These are phyloP conservation scores for Cnidoscolus chayamansa DNA, from an alignment of 441 rosid species.

Conservation along the genomic window DNA sequence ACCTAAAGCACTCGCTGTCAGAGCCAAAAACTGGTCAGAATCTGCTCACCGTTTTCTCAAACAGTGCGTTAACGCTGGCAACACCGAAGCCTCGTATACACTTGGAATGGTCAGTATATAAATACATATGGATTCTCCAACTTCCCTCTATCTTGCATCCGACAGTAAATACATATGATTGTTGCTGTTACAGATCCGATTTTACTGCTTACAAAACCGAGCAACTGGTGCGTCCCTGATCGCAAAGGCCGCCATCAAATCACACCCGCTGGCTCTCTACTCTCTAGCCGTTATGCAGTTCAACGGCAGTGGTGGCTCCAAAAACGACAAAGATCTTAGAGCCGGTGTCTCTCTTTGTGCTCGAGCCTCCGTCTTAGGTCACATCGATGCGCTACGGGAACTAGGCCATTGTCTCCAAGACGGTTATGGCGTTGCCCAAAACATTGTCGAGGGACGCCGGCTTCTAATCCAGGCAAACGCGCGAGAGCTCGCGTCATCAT, in stretches of 20 bases:
- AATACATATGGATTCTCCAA: not conserved
- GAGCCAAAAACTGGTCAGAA: constrained; percentile 61
- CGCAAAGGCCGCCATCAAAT: constrained; percentile 79
- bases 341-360: constrained; percentile 82
- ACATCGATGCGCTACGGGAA: constrained; percentile 76
- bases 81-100: constrained; percentile 58
- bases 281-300: constrained; percentile 87
- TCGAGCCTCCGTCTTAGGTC: constrained; percentile 69
- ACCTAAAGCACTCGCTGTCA: constrained; percentile 42
- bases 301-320: constrained; percentile 85
- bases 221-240: constrained; percentile 65
- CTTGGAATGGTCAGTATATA: constrained; percentile 67
- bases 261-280: constrained; percentile 72
- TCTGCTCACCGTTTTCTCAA: constrained; percentile 65
- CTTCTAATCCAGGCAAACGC: constrained; percentile 73
- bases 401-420: constrained; percentile 88
- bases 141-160: too few relatives aligned
- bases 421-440: constrained; percentile 76
- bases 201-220: constrained; percentile 66
- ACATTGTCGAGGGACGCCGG: constrained; percentile 62
- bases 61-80: constrained; percentile 62
- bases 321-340: constrained; percentile 56
- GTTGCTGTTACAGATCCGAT: constrained; percentile 61
- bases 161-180: not conserved
- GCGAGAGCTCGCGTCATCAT: constrained; percentile 53